These are phyloP conservation scores for Colletotrichum gloeosporioides DNA, from an alignment of 2,329 filamentous ascomycete species.

Conservation along the genomic window DNA sequence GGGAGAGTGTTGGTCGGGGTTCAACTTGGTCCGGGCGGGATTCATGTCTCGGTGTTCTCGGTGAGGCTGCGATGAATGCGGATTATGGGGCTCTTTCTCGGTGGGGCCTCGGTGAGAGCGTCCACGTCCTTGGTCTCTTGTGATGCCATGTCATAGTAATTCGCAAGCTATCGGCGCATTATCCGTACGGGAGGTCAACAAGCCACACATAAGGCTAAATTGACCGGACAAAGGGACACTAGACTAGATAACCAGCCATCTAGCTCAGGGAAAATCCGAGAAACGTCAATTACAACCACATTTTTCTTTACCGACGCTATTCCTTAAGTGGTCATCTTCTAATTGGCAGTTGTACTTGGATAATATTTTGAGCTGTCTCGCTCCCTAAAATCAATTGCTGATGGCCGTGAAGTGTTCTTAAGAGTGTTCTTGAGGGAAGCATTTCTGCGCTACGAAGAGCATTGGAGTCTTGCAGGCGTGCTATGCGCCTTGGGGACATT, in stretches of 20 bases:
- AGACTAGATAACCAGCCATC: rapidly evolving
- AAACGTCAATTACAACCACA: background rate
- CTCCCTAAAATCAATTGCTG: background rate
- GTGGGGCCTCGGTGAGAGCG: background rate
- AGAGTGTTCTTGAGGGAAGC: too few relatives aligned
- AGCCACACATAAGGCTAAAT: background rate
- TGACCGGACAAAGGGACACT: background rate
- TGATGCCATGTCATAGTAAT: background rate
- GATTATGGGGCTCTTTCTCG: background rate
- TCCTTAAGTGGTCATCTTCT: background rate
- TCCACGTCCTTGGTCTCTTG: background rate
- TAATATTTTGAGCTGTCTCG: rapidly evolving
- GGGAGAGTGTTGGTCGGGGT: background rate
- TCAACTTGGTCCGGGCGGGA: background rate
- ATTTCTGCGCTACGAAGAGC: background rate
- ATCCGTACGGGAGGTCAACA: rapidly evolving
- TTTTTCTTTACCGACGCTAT: background rate
- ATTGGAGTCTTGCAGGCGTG: background rate
- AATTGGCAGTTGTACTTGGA: rapidly evolving
- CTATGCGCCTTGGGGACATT: background rate
- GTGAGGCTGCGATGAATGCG: background rate
- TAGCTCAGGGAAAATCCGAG: rapidly evolving
- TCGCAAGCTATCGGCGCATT: too few relatives aligned
- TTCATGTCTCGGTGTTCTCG: background rate
- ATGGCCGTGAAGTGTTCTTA: background rate